Conservation (phyloP, 176 grass and related monocot species). For the Ampelocalamus luodianensis region DNA sequence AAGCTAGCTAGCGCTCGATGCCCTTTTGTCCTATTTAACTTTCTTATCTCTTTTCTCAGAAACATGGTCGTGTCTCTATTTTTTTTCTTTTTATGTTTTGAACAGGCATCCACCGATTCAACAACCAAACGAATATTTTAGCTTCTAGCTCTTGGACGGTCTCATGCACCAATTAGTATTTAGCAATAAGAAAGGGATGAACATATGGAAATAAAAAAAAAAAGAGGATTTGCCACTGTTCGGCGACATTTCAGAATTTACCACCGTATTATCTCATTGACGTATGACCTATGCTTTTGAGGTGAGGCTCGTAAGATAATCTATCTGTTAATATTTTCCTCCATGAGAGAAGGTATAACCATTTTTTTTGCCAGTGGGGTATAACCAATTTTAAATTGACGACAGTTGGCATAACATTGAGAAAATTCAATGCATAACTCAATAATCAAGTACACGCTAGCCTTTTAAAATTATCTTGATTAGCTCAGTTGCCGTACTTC, state of each 20-base stretch:
- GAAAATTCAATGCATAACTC: conserved; percentile 14
- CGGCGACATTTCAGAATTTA: too few relatives aligned
- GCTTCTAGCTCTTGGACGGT: background rate
- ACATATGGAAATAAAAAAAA: too few relatives aligned
- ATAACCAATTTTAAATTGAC: background rate
- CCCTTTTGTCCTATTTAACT: background rate
- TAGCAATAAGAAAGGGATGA: background rate
- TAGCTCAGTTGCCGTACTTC: conserved; percentile 39
- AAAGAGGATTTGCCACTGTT: too few relatives aligned
- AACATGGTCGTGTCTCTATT: background rate
- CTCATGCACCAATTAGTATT: background rate
- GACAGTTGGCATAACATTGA: conserved; percentile 7
- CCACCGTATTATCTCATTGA: too few relatives aligned
- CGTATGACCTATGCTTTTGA: too few relatives aligned
- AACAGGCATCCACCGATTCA: background rate
- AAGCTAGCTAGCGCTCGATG: background rate
- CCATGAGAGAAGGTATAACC: too few relatives aligned
- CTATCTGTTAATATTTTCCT: too few relatives aligned
- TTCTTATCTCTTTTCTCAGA: background rate
- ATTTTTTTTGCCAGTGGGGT: too few relatives aligned
- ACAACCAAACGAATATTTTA: conserved; percentile 5
- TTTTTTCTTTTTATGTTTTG: background rate
- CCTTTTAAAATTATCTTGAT: background rate
- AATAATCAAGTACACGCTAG: background rate
- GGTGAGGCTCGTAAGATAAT: too few relatives aligned